These are phyloP conservation scores for Raffaelea arxii DNA, from an alignment of 2,329 filamentous ascomycete species.

Conservation along the genomic window DNA sequence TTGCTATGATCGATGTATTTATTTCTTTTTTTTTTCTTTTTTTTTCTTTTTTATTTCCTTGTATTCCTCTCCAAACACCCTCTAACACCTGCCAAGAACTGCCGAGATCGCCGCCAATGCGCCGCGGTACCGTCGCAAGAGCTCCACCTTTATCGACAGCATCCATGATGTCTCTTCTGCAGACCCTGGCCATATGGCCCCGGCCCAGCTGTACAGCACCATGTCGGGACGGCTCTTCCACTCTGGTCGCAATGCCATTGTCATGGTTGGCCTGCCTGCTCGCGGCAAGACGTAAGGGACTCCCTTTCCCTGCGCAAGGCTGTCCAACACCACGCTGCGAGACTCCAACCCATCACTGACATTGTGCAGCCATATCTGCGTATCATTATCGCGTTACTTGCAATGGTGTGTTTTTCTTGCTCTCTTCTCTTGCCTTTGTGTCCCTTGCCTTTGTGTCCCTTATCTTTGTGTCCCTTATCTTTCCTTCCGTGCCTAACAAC, in stretches of 20 bases:
- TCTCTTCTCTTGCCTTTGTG: too few relatives aligned
- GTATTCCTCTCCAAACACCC: too few relatives aligned
- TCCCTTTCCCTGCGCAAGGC: too few relatives aligned
- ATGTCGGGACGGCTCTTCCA: constrained; percentile 96
- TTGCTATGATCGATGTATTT: too few relatives aligned
- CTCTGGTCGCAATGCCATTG: constrained; percentile 92
- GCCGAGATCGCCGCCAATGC: constrained; percentile 88
- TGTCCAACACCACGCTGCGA: constrained; percentile 4
- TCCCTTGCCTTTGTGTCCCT: too few relatives aligned
- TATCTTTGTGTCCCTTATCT: too few relatives aligned
- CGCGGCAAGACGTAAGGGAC: constrained; percentile 76
- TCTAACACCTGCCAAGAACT: constrained; percentile 56
- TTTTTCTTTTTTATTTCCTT: too few relatives aligned
- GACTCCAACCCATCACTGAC: too few relatives aligned
- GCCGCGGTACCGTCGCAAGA: constrained; percentile 80
- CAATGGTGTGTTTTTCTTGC: constrained; percentile 55
- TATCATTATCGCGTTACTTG: constrained; percentile 88
- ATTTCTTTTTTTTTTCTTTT: too few relatives aligned
- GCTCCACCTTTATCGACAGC: constrained; percentile 92
- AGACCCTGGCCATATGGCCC: constrained; percentile 65
- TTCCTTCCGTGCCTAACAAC: neutral
- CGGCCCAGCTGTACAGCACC: constrained; percentile 94
- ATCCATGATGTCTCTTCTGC: constrained; percentile 87
- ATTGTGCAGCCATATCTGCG: constrained; percentile 73
- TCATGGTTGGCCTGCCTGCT: constrained; percentile 89